Evolutionary conservation across 2,329 filamentous ascomycete genomes (phyloP), one percentile per base, ranked within the genome.

Genomic region (Daldinia sp.): DNA sequence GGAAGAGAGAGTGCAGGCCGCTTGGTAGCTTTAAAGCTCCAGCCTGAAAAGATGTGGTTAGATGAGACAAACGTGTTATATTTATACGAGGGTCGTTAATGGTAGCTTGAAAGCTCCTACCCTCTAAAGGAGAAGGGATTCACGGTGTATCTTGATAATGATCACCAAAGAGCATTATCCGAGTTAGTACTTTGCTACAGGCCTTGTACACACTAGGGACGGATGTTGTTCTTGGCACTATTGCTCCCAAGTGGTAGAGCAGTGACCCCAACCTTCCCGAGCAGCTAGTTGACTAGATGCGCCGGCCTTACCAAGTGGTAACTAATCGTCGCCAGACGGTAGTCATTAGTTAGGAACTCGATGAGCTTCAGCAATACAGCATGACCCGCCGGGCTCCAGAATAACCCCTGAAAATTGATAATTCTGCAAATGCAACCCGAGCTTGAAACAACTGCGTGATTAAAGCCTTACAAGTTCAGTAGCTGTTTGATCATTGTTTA

Each of bases 21-120:
- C 80, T 81, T 86, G 85, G 83, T 86, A 83, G 84, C 85, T 87
- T 87, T 79, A 87, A 86, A 86, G 84, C 84, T 85, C 84, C 84
- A 86, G 83, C 82, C 83, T 83, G 75, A 74, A 71, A 69, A 75
- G 67, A 72, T 62, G 59, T 62, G 64, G 62, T 62, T 60, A 65
- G 71, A 56, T 68, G 64, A 59, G 69, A 73, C 63, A 69, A 63
- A 71, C 67, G 70, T 69, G 67, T 70, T 68, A 67, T 70, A 64
- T 68, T 71, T 72, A 70, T 66, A 68, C 66, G 73, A 78, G 77
- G 79, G 78, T 81, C 78, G 75, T 74, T 49, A 80, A 80, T 79
- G 80, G 79, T 81, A 75, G 78, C 79, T 81, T 80, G 74, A 80
- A 78, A 81, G 79, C 79, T 79, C 79, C 78, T 77, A 80, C 79